Percentiles rank a stretch among this genome's conserved stretches.
phyloP scores from a whole-genome alignment of 495 filamentous ascomycete species.

The Xylaria intraflava region DNA sequence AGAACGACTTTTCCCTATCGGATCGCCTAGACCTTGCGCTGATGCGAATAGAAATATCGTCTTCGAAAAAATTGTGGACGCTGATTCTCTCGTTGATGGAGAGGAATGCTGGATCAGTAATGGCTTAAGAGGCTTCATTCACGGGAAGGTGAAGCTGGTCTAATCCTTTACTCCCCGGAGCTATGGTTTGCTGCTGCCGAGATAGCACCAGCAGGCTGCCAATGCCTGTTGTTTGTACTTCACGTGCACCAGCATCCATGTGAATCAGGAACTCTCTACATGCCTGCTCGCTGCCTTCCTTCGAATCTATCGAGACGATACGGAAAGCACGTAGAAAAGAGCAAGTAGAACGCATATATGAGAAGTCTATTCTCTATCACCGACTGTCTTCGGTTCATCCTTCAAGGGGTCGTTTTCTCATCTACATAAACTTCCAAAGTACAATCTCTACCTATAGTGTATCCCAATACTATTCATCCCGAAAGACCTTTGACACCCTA shows the following conservation, averaged over 20 bases:
- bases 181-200: not conserved
- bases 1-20: not conserved
- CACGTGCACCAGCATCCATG: not conserved
- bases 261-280: not conserved
- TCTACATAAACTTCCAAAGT: not conserved
- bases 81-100: slow-evolving; percentile 54
- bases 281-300: not conserved
- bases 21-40: not conserved
- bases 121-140: slow-evolving; percentile 71
- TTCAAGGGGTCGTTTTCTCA: not conserved
- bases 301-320: not conserved
- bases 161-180: too few relatives aligned
- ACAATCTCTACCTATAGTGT: not conserved
- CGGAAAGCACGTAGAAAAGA: not conserved
- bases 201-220: not conserved
- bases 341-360: not conserved
- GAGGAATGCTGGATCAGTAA: slow-evolving; percentile 83
- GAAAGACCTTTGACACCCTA: not conserved
- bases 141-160: slow-evolving; percentile 23
- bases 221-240: not conserved
- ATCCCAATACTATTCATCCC: not conserved
- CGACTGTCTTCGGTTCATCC: not conserved
- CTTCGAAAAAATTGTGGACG: slow-evolving; percentile 53
- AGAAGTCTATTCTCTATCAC: not conserved
- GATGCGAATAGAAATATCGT: slow-evolving; percentile 39